Conservation (phyloP, 805 yeast species). For the Grigorovia yakushimaensis region DNA sequence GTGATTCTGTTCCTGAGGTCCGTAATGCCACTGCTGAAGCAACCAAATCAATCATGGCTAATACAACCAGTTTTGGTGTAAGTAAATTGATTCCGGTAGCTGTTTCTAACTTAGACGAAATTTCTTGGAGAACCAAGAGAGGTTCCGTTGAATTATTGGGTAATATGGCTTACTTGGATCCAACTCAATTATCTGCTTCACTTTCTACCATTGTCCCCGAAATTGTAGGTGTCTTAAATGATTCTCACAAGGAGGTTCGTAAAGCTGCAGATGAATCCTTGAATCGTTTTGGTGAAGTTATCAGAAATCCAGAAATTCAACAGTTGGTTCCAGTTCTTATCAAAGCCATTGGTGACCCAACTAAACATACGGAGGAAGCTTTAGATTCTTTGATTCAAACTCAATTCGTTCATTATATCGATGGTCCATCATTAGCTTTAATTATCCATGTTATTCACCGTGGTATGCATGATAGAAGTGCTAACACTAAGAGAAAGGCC, state of each 20-base stretch:
- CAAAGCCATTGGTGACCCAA: conserved; percentile 93
- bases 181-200: conserved; percentile 83
- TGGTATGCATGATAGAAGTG: conserved; percentile 93
- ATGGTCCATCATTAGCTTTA: conserved; percentile 93
- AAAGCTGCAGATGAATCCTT: conserved; percentile 87
- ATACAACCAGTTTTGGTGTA: conserved; percentile 87
- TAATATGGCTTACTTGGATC: conserved; percentile 95
- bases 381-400: conserved; percentile 78
- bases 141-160: conserved; percentile 95
- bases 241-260: conserved; percentile 93
- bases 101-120: conserved; percentile 71
- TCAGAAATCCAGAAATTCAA: conserved; percentile 94
- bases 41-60: conserved; percentile 78
- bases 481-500: conserved; percentile 81
- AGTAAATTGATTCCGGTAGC: conserved; percentile 87
- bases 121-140: conserved; percentile 92
- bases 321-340: conserved; percentile 77
- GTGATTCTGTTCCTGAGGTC: conserved; percentile 78
- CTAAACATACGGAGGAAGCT: conserved; percentile 80
- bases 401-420: conserved; percentile 93
- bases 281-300: conserved; percentile 91
- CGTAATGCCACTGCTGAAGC: conserved; percentile 84
- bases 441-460: conserved; percentile 91
- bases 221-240: conserved; percentile 88
- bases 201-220: conserved; percentile 89